Base-by-base conservation (phyloP, 805 yeast genomes). In the Wickerhamiella occidentalis region DNA sequence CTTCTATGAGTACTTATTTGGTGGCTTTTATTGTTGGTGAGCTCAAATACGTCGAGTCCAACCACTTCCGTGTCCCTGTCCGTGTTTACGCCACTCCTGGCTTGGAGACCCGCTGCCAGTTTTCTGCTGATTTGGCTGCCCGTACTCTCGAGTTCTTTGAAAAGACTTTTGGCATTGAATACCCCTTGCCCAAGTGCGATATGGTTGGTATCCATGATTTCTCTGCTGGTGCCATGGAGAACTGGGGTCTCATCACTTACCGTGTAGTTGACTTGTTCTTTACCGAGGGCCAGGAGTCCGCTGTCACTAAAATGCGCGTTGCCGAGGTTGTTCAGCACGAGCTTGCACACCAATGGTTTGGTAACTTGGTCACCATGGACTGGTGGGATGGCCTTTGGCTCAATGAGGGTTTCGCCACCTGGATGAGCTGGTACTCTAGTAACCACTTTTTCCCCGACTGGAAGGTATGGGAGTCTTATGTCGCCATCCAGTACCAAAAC, bases 351-450 rank as follows among this genome's bases (percentile, higher is more conserved):
- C 92, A 85, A 62, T 85, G 94, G 94, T 85, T 85, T 60, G 94
- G 95, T 50, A 81, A 85, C 64, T 73, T 82, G 57, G 90, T 84
- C 53, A 85, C 94, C 43, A 85, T 85, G 94, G 79, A 82, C 59
- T 85, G 94, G 92, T 85, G 95, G 95, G 85, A 85, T 58, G 92
- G 83, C 58, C 71, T 85, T 56, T 85, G 94, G 94, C 75, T 85
- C 53, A 85, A 85, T 61, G 94, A 85, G 67, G 92, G 94, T 12
- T 85, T 85, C 67, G 95, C 94, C 15, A 85, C 95, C 23, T 85
- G 85, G 80, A 82, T 82, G 61, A 84, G 86, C 3, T 81, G 75
- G 73, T 67, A 73, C 48, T 80, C 87, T 15, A 80, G 80, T 48
- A 80, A 82, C 60, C 64, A 73, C 55, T 72, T 83, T 57, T 78